Conservation (phyloP, 371 early-diverging fungal genomes). For the Mortierella sp. region DNA sequence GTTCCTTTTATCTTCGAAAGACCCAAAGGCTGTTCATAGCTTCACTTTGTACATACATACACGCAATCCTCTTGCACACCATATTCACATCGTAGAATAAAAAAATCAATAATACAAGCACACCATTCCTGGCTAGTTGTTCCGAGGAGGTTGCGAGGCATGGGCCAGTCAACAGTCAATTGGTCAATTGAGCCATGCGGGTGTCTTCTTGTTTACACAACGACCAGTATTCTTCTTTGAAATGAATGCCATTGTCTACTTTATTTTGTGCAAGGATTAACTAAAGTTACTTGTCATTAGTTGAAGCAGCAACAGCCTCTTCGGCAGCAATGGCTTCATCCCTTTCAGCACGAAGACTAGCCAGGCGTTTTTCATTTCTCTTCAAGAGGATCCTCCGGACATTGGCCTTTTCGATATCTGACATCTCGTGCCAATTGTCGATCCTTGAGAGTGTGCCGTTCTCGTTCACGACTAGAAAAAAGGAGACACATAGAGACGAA, state of each 20-base stretch:
- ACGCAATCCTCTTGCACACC: background rate
- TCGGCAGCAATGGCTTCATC: conserved; percentile 22
- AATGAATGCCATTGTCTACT: background rate
- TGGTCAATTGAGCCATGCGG: background rate
- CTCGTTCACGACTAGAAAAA: conserved; percentile 67
- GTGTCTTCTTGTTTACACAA: background rate
- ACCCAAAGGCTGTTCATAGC: background rate
- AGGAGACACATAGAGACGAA: background rate
- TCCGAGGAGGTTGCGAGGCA: too few relatives aligned
- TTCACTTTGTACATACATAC: conserved; percentile 2
- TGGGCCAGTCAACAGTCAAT: background rate
- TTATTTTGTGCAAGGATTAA: background rate
- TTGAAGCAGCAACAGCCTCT: background rate
- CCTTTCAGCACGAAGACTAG: conserved; percentile 57
- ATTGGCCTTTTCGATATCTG: conserved; percentile 74
- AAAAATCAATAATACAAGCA: background rate
- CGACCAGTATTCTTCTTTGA: background rate
- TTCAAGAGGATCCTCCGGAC: conserved; percentile 75
- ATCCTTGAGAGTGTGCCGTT: conserved; percentile 81
- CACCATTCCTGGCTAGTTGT: background rate
- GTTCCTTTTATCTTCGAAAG: background rate
- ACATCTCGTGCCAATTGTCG: conserved; percentile 81
- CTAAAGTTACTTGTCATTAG: background rate
- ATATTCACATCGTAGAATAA: background rate
- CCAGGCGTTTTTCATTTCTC: conserved; percentile 72